A percentile compares a stretch with the other conserved stretches of the same genome.
Conservation (phyloP, 768 basidiomycete species). For the Panus rudis region DNA sequence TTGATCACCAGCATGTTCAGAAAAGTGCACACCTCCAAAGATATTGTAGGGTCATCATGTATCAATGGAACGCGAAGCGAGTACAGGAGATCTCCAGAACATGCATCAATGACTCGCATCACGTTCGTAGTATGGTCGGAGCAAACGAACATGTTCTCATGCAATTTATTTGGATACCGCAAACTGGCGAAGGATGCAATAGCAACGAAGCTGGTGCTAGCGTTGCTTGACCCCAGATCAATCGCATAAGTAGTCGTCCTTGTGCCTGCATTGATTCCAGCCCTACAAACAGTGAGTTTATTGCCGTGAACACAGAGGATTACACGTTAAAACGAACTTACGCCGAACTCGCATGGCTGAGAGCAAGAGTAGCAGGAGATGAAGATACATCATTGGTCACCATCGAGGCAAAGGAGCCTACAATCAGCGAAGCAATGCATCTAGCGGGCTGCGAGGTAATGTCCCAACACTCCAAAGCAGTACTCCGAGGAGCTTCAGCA, state of each 20-base stretch:
- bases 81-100: conserved; percentile 2
- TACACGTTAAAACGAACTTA: neutral
- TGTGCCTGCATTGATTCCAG: neutral
- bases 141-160: conserved; percentile 4
- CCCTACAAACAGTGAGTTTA: neutral
- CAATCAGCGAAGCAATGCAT: conserved; percentile 37
- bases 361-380: conserved; percentile 34
- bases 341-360: neutral
- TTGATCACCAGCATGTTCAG: too few species aligned
- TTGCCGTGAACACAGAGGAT: neutral
- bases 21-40: conserved; percentile 5
- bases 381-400: conserved; percentile 36
- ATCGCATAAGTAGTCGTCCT: neutral
- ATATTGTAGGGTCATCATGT: conserved; percentile 6
- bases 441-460: conserved; percentile 24
- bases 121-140: conserved; percentile 2
- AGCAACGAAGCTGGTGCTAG: neutral
- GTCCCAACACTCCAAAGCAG: conserved; percentile 55
- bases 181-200: conserved; percentile 1
- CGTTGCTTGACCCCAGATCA: neutral
- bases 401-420: conserved; percentile 35
- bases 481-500: conserved; percentile 17
- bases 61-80: conserved; percentile 4
- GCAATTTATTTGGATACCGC: neutral
- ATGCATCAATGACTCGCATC: conserved; percentile 1